These are phyloP conservation scores for Rhizopus microsporus DNA, from an alignment of 371 early-diverging fungal genomes.

Conservation along the genomic window DNA sequence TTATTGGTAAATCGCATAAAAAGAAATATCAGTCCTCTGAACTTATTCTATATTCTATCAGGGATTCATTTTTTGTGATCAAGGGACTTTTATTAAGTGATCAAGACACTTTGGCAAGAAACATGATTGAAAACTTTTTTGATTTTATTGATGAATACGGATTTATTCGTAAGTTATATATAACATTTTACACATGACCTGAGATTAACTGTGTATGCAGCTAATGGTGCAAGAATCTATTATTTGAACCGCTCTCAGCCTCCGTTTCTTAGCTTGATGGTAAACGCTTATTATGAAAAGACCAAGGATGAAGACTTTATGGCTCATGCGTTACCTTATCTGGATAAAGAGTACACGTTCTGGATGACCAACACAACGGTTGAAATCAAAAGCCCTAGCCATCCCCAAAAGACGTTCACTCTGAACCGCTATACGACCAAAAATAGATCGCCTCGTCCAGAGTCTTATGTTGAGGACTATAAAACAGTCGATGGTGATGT, in stretches of 20 bases:
- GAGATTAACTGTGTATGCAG: slow-evolving; percentile 20
- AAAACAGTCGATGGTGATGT: slow-evolving; percentile 49
- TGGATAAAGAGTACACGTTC: slow-evolving; percentile 70
- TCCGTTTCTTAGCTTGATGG: slow-evolving; percentile 80
- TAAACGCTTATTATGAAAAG: slow-evolving; percentile 56
- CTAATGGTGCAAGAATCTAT: slow-evolving; percentile 87
- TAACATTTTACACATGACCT: not conserved
- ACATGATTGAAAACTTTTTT: slow-evolving; percentile 72
- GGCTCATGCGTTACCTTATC: slow-evolving; percentile 48
- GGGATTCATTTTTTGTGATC: slow-evolving; percentile 83
- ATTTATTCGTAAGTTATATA: slow-evolving; percentile 67
- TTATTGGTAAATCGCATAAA: slow-evolving; percentile 66
- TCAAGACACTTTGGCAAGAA: slow-evolving; percentile 55
- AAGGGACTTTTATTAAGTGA: slow-evolving; percentile 76
- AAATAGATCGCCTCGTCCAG: slow-evolving; percentile 71
- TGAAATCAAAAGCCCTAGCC: slow-evolving; percentile 25
- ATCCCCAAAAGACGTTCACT: slow-evolving; percentile 12
- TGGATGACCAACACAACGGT: slow-evolving; percentile 67
- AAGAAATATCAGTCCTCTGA: not conserved
- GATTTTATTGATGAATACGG: slow-evolving; percentile 72
- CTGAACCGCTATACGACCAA: slow-evolving; percentile 64
- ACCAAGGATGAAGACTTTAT: slow-evolving; percentile 59
- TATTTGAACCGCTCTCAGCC: slow-evolving; percentile 89
- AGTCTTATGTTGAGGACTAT: slow-evolving; percentile 77
- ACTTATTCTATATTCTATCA: slow-evolving; percentile 6